A percentile compares a stretch with the other conserved stretches of the same genome.
phyloP scores from a whole-genome alignment of 148 eudicot species.

The Silene uniflora region DNA sequence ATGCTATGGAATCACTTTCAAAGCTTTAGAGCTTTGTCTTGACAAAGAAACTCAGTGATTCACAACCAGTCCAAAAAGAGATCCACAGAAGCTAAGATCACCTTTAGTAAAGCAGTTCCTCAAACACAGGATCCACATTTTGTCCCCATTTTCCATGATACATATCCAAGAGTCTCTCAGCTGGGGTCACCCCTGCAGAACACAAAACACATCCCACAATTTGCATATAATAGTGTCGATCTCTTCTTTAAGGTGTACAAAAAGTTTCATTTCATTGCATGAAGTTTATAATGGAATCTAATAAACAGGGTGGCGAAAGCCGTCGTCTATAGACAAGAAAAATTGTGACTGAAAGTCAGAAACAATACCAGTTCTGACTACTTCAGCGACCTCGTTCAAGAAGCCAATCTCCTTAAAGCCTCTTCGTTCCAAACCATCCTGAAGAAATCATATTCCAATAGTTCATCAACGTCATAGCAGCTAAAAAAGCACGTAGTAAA shows the following conservation, averaged over 20 bases:
- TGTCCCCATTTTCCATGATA: constrained; percentile 91
- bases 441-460: constrained; percentile 18
- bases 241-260: not conserved
- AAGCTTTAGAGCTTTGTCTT: not conserved
- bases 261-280: not conserved
- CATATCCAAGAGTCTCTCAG: constrained; percentile 84
- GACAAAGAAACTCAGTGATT: constrained; percentile 2
- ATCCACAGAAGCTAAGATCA: constrained; percentile 9
- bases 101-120: constrained; percentile 78
- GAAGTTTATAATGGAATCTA: not conserved
- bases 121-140: constrained; percentile 83
- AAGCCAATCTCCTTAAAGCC: constrained; percentile 90
- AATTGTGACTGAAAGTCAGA: not conserved
- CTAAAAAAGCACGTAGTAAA: not conserved
- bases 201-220: constrained; percentile 20
- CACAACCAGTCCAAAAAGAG: not conserved
- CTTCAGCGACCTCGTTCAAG: constrained; percentile 90
- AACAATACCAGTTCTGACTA: constrained; percentile 78
- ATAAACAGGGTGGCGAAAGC: not conserved
- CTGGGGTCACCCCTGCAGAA: constrained; percentile 80
- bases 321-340: not conserved
- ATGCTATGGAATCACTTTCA: not conserved
- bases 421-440: constrained; percentile 96
- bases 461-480: not conserved
- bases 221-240: not conserved